A percentile compares a stretch with the other conserved stretches of the same genome.
These are phyloP conservation scores for Trifolium dubium DNA, from an alignment of 306 rosid genomes.

Conservation along the genomic window DNA sequence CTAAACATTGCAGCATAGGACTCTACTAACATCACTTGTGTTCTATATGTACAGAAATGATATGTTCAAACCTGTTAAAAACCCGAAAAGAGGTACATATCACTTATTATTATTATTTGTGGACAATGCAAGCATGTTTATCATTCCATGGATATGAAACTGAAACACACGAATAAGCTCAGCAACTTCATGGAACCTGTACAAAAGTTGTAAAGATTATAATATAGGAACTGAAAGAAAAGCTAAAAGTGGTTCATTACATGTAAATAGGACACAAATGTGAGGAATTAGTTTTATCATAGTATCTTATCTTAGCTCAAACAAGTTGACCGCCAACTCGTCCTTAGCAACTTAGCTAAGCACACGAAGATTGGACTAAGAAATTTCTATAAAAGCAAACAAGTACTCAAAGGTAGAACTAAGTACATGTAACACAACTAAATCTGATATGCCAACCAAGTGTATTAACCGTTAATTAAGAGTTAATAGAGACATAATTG, in stretches of 20 bases:
- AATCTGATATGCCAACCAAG: no score
- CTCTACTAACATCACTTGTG: constrained; percentile 28
- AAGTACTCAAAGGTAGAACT: no score
- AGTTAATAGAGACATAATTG: no score
- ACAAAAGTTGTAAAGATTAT: neutral
- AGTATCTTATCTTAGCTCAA: no score
- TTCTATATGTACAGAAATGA: constrained; percentile 36
- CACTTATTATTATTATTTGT: constrained; percentile 49
- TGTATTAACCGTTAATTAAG: no score
- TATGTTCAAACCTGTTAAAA: constrained; percentile 34
- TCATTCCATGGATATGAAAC: constrained; percentile 66
- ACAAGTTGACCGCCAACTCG: no score
- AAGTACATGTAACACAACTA: no score
- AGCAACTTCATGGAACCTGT: constrained; percentile 72
- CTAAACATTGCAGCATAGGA: constrained; percentile 8
- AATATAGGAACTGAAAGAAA: neutral
- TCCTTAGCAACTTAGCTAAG: no score
- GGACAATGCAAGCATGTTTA: constrained; percentile 51
- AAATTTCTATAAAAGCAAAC: no score
- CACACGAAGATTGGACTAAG: no score
- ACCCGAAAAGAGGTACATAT: constrained; percentile 28
- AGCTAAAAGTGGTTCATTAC: neutral
- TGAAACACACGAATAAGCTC: constrained; percentile 60
- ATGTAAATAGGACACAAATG: no score
- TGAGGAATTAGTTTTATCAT: no score